phyloP scores from a whole-genome alignment of 129 eudicot genomes.

The Heracleum sosnowskyi region DNA sequence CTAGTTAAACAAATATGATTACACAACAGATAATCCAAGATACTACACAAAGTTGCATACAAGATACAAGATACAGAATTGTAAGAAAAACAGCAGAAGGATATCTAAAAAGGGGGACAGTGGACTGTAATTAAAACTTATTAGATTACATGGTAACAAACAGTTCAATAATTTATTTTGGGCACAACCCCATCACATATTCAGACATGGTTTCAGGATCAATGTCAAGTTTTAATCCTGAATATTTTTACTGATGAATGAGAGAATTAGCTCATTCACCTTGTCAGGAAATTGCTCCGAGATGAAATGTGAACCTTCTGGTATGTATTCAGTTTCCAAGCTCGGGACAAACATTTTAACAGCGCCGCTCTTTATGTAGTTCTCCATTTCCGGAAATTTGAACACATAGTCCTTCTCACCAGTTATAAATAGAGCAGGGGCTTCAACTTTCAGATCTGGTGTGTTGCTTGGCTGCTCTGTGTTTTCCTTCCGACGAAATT shows the following conservation, averaged over 20 bases:
- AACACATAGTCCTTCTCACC: conserved; percentile 28
- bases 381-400: conserved; percentile 32
- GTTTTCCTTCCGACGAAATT: background rate
- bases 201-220: background rate
- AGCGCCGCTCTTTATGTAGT: conserved; percentile 23
- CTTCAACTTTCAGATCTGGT: conserved; percentile 19
- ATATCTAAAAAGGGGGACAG: background rate
- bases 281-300: conserved; percentile 35
- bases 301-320: conserved; percentile 37
- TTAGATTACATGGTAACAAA: background rate
- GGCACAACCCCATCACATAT: background rate
- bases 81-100: background rate
- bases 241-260: conserved; percentile 15
- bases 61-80: too few species aligned
- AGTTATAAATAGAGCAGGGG: conserved; percentile 25
- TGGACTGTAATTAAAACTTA: background rate
- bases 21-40: background rate
- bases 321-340: conserved; percentile 22
- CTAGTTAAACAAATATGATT: background rate
- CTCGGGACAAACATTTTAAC: conserved; percentile 31
- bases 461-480: background rate
- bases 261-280: conserved; percentile 30
- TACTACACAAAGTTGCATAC: too few species aligned
- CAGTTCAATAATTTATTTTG: background rate
- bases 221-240: background rate